phyloP scores from a whole-genome alignment of 73 alveolate genomes.

The Paramecium sexaurelia region DNA sequence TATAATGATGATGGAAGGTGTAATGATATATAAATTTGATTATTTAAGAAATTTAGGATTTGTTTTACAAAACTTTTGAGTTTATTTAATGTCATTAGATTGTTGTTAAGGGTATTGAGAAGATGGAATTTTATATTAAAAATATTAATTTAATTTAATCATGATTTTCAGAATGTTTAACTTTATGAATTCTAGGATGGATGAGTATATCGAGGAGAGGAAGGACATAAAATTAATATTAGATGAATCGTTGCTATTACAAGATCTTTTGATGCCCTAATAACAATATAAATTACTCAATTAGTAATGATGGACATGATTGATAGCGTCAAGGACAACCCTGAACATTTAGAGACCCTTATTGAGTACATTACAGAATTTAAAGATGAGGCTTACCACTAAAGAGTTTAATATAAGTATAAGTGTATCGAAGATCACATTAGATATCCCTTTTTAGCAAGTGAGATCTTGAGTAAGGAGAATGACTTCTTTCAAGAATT shows the following conservation, averaged over 20 bases:
- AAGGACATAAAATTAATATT: background rate
- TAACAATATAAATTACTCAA: background rate
- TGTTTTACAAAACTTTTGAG: no score
- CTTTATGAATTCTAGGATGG: conserved; percentile 26
- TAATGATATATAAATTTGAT: background rate
- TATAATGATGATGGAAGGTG: conserved; percentile 33
- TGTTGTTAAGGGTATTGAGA: background rate
- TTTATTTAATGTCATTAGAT: conserved; percentile 41
- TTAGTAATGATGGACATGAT: conserved; percentile 35
- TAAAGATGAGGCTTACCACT: background rate
- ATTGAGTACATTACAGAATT: background rate
- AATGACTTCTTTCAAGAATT: conserved; percentile 34
- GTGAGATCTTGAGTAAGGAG: conserved; percentile 30
- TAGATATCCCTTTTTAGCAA: conserved; percentile 41
- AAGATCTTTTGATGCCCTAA: background rate
- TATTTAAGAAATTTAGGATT: conserved; percentile 43
- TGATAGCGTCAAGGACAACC: conserved; percentile 21
- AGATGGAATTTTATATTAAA: background rate
- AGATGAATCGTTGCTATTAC: background rate
- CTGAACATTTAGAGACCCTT: background rate
- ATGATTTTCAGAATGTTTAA: conserved; percentile 36
- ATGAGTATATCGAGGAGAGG: background rate
- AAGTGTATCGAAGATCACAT: background rate
- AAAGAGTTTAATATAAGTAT: background rate
- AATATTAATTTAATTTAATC: background rate